A percentile compares a stretch with the other conserved stretches of the same genome.
Evolutionary conservation across 2,329 filamentous ascomycete species (phyloP).

Genomic region (Exutisphaerella laricina): DNA sequence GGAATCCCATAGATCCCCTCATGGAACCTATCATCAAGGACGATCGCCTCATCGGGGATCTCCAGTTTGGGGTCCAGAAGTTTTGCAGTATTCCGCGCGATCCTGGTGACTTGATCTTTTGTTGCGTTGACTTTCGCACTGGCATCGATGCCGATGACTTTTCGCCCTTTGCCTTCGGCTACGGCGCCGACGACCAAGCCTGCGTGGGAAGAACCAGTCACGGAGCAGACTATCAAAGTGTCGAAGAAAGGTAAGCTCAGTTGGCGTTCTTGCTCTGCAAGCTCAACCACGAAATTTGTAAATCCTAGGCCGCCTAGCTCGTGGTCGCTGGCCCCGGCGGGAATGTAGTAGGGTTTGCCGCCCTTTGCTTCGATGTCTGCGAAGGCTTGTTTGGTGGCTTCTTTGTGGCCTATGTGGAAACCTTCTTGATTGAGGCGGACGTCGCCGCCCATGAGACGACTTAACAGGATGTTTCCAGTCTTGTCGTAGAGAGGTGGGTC

Average conservation of each 20-base stretch:
- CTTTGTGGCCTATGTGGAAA: conserved; percentile 63
- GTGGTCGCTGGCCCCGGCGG: conserved; percentile 65
- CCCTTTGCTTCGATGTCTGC: conserved; percentile 50
- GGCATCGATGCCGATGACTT: conserved; percentile 63
- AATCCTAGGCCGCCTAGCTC: conserved; percentile 65
- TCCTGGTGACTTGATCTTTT: conserved; percentile 59
- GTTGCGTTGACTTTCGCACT: conserved; percentile 57
- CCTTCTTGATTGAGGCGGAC: conserved; percentile 54
- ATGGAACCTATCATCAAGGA: conserved; percentile 61
- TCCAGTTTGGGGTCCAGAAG: conserved; percentile 59
- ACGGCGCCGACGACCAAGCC: conserved; percentile 71
- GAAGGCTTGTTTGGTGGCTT: conserved; percentile 48
- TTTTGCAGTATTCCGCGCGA: conserved; percentile 57
- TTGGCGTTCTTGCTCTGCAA: conserved; percentile 57
- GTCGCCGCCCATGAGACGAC: conserved; percentile 48
- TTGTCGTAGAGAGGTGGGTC: conserved; percentile 32
- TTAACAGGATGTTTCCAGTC: conserved; percentile 67
- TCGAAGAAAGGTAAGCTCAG: conserved; percentile 62
- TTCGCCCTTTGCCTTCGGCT: conserved; percentile 41
- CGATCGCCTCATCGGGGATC: conserved; percentile 57
- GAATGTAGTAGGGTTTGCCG: conserved; percentile 64
- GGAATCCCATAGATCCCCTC: conserved; percentile 64
- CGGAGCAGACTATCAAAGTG: conserved; percentile 58
- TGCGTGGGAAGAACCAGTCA: conserved; percentile 65
- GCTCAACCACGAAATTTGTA: conserved; percentile 65